phyloP scores from a whole-genome alignment of 176 grass and related monocot genomes.

The Puya raimondii region DNA sequence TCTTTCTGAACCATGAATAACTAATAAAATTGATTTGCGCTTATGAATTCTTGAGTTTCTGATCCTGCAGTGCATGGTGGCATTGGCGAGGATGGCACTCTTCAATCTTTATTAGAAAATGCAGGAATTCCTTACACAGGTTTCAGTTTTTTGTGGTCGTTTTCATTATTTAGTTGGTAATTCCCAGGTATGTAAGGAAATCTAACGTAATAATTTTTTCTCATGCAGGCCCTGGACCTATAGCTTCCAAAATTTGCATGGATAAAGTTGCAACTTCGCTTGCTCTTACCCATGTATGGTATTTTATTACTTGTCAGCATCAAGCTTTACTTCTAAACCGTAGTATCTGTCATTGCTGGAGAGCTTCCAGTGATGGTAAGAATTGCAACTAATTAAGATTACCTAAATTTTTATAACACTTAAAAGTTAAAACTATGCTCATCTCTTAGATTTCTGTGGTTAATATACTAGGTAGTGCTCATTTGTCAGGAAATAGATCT shows the following conservation, averaged over 20 bases:
- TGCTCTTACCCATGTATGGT: slow-evolving; percentile 62
- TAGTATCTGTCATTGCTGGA: background rate
- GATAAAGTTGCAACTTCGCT: slow-evolving; percentile 83
- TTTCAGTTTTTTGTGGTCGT: slow-evolving; percentile 14
- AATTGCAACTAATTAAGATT: background rate
- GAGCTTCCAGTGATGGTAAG: background rate
- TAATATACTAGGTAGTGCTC: background rate
- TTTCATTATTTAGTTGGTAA: slow-evolving; percentile 8
- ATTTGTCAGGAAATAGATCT: background rate
- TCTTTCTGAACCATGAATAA: background rate
- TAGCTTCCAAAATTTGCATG: slow-evolving; percentile 83
- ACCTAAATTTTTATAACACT: background rate
- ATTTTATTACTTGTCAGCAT: slow-evolving; percentile 18
- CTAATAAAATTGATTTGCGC: background rate
- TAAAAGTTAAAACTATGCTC: background rate
- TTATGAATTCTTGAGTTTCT: background rate
- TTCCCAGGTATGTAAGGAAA: slow-evolving; percentile 8
- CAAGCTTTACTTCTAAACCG: slow-evolving; percentile 6
- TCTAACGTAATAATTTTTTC: slow-evolving; percentile 6
- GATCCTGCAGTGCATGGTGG: slow-evolving; percentile 82
- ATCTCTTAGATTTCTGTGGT: background rate
- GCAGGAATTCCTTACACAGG: slow-evolving; percentile 87
- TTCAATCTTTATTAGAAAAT: slow-evolving; percentile 76
- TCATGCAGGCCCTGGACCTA: slow-evolving; percentile 65
- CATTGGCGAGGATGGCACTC: slow-evolving; percentile 93